Evolutionary conservation across 208 protist species (phyloP).

Genomic region (Tritrichomonas foetus): DNA sequence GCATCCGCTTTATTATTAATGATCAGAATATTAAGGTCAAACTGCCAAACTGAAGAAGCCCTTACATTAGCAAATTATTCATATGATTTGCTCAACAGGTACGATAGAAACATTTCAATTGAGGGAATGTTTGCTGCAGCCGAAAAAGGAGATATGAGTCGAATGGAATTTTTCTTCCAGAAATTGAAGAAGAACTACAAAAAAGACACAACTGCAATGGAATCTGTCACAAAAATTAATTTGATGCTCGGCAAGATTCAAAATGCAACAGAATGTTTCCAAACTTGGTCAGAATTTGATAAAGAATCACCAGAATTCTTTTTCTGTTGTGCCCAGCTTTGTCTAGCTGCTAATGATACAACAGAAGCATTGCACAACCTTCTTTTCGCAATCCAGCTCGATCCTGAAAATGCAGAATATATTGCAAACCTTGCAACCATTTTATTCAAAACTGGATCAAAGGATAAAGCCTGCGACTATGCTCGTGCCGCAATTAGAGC

Average conservation of each 20-base stretch:
- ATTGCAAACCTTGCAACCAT: neutral
- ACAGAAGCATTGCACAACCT: neutral
- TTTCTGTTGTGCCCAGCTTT: neutral
- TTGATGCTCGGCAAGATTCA: neutral
- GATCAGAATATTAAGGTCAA: neutral
- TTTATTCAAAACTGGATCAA: neutral
- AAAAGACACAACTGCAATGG: neutral
- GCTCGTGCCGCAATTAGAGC: neutral
- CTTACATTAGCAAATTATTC: neutral
- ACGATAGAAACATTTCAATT: neutral
- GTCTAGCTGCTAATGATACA: neutral
- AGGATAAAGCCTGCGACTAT: neutral
- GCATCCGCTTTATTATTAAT: neutral
- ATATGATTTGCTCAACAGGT: neutral
- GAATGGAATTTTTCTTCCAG: neutral
- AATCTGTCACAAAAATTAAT: neutral
- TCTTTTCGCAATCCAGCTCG: neutral
- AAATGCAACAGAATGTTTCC: conserved; percentile 1
- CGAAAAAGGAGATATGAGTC: neutral
- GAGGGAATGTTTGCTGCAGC: neutral
- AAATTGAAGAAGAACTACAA: neutral
- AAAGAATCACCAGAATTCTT: conserved; percentile 8
- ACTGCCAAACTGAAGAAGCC: neutral
- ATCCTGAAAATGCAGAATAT: neutral
- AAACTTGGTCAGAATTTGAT: conserved; percentile 1